Percentiles rank a stretch among this genome's conserved stretches.
phyloP scores from a whole-genome alignment of 306 rosid genomes.

The Calophaca sinica region DNA sequence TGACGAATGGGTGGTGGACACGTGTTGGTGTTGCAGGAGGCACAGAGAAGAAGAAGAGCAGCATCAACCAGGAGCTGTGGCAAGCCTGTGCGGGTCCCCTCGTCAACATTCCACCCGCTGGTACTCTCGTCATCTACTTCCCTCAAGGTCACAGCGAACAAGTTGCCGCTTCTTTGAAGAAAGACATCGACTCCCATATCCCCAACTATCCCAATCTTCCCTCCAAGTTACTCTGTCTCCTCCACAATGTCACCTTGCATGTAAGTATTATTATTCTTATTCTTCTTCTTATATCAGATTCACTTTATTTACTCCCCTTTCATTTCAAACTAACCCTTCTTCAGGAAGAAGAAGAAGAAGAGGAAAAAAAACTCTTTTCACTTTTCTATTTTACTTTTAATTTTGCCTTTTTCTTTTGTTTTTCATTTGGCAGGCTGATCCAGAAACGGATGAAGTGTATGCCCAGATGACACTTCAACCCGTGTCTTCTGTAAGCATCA shows the following conservation, averaged over 20 bases:
- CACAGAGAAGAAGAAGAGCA: conserved; percentile 62
- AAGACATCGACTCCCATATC: conserved; percentile 76
- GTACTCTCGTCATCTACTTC: conserved; percentile 88
- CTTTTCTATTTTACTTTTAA: background rate
- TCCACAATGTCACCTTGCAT: conserved; percentile 87
- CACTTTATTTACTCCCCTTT: background rate
- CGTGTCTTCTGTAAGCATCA: conserved; percentile 68
- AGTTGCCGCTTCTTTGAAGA: conserved; percentile 88
- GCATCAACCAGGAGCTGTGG: conserved; percentile 88
- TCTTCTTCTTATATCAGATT: no score
- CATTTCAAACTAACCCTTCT: background rate
- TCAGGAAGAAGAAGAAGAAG: background rate
- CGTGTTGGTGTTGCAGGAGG: conserved; percentile 17
- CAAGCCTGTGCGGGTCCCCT: conserved; percentile 99
- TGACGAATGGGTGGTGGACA: background rate
- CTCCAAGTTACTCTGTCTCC: conserved; percentile 79
- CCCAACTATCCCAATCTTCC: conserved; percentile 91
- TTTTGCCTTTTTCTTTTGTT: background rate
- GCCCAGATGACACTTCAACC: conserved; percentile 98
- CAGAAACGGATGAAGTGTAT: conserved; percentile 92
- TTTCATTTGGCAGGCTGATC: conserved; percentile 73
- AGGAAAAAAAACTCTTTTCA: no score
- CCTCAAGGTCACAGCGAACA: conserved; percentile 98
- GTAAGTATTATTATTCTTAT: conserved; percentile 49
- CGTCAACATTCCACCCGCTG: conserved; percentile 83